Percentiles rank a stretch among this genome's conserved stretches.
These are phyloP conservation scores for Penicillium lividum DNA, from an alignment of 495 filamentous ascomycete species.

Conservation along the genomic window DNA sequence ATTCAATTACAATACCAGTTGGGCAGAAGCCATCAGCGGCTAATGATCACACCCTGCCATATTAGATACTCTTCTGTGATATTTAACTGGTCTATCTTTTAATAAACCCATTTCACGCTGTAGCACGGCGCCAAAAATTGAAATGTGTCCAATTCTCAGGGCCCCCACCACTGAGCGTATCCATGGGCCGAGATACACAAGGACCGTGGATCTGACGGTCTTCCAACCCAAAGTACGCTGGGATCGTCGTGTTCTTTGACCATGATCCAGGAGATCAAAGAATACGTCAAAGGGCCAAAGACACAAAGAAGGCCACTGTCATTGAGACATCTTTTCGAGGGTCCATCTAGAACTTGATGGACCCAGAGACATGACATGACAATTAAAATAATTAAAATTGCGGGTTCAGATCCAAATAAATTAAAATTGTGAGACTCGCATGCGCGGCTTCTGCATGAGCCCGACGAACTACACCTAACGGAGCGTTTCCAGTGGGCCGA, in stretches of 20 bases:
- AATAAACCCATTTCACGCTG: not conserved
- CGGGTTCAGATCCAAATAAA: not conserved
- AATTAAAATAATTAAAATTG: not conserved
- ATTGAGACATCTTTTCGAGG: not conserved
- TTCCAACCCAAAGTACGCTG: not conserved
- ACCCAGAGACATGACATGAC: not conserved
- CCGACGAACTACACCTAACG: conserved; percentile 6
- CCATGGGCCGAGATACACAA: not conserved
- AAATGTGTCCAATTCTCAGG: not conserved
- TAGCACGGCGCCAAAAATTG: not conserved
- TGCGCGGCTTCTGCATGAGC: conserved; percentile 13
- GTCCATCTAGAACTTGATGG: not conserved
- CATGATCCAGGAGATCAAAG: not conserved
- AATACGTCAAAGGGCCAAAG: not conserved
- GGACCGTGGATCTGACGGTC: conserved; percentile 2
- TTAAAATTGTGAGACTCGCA: not conserved
- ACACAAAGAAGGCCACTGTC: not conserved
- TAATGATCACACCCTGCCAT: not conserved
- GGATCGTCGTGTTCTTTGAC: conserved; percentile 4
- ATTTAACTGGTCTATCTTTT: conserved; percentile 2
- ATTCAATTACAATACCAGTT: not conserved
- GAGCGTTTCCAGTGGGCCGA: not conserved
- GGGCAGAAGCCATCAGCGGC: conserved; percentile 2
- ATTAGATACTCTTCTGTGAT: not conserved
- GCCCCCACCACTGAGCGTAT: not conserved